Percentiles rank a stretch among this genome's conserved stretches.
Conservation (phyloP, 2,329 filamentous ascomycete genomes). For the Epichloe coenophiala region DNA sequence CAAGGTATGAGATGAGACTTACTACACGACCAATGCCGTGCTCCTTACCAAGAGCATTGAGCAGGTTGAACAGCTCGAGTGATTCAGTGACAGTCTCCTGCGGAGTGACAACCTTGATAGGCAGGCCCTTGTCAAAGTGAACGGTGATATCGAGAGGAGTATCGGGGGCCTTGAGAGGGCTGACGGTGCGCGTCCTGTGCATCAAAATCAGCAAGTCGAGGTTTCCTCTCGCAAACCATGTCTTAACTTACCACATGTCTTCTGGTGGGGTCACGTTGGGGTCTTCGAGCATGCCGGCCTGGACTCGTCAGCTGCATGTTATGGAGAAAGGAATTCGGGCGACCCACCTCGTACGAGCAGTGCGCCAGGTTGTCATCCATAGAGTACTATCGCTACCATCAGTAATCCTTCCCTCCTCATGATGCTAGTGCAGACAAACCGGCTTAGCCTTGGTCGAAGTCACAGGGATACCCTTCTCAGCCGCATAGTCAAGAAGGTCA, state of each 20-base stretch:
- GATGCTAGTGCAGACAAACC: background rate
- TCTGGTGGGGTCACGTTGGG: background rate
- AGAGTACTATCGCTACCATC: background rate
- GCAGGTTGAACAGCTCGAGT: background rate
- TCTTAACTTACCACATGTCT: background rate
- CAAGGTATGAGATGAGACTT: background rate
- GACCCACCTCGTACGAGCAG: conserved; percentile 1
- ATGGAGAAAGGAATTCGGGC: background rate
- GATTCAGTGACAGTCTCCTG: background rate
- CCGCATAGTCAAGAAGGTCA: conserved; percentile 2
- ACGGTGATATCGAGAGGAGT: background rate
- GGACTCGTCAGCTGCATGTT: background rate
- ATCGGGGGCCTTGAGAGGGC: conserved; percentile 1
- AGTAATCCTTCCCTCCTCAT: background rate
- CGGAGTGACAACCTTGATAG: background rate
- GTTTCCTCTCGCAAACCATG: background rate
- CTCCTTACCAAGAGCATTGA: background rate
- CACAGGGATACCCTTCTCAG: conserved; percentile 1
- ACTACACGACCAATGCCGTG: conserved; percentile 1
- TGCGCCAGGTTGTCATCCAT: conserved; percentile 4
- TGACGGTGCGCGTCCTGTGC: conserved; percentile 1
- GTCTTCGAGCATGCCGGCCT: conserved; percentile 1
- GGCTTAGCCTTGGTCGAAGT: conserved; percentile 2
- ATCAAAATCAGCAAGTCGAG: background rate
- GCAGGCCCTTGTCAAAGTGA: conserved; percentile 1